phyloP scores from a whole-genome alignment of 805 yeast species.

The Yamadazyma akitaensis region DNA sequence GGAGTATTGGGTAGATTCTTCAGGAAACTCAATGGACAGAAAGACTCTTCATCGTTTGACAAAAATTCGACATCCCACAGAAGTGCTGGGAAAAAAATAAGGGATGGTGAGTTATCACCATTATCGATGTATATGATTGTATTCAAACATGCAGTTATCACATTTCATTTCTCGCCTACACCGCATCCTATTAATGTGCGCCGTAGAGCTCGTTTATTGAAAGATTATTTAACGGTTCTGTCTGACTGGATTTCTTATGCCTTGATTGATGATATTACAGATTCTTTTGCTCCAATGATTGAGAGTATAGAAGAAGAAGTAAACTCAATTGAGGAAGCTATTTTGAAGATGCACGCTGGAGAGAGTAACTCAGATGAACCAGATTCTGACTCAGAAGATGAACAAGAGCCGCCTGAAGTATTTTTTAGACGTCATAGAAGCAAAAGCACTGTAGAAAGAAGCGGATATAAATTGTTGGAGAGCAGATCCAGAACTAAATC shows the following conservation, averaged over 20 bases:
- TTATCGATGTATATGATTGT: constrained; percentile 91
- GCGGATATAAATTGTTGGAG: constrained; percentile 11
- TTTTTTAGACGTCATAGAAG: constrained; percentile 35
- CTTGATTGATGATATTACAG: constrained; percentile 92
- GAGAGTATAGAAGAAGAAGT: constrained; percentile 93
- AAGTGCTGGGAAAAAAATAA: constrained; percentile 28
- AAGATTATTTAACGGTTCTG: constrained; percentile 84
- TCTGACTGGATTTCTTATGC: constrained; percentile 99
- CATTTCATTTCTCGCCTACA: constrained; percentile 91
- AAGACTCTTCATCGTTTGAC: neutral
- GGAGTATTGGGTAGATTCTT: neutral
- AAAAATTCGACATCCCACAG: constrained; percentile 17
- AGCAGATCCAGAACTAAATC: constrained; percentile 7
- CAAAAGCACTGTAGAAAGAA: constrained; percentile 35
- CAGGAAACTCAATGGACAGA: neutral
- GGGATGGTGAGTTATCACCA: constrained; percentile 71
- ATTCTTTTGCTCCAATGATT: constrained; percentile 95
- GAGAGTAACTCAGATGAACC: constrained; percentile 38
- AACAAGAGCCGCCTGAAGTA: constrained; percentile 21
- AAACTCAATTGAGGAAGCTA: constrained; percentile 89
- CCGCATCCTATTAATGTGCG: constrained; percentile 96
- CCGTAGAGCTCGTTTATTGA: constrained; percentile 81
- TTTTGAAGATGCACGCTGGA: constrained; percentile 80
- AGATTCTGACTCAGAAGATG: constrained; percentile 20
- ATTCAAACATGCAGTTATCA: constrained; percentile 84